Percentiles rank a stretch among this genome's conserved stretches.
Evolutionary conservation across 176 grass and related monocot genomes (phyloP).

Genomic region (Rhynchospora breviuscula): DNA sequence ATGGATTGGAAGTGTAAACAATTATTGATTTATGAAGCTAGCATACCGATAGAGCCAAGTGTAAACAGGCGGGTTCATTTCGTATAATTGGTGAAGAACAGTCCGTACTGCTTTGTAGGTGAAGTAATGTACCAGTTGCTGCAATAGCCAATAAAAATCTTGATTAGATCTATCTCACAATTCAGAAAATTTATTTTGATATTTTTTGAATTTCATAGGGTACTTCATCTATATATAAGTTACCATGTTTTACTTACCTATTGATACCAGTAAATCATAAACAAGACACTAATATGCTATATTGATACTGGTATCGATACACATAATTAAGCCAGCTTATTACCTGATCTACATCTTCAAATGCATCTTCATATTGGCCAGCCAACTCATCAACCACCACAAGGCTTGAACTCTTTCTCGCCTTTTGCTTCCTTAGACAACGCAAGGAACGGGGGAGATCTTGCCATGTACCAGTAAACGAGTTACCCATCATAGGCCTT

Average conservation of each 20-base stretch:
- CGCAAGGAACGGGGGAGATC: not conserved
- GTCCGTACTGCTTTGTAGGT: slow-evolving; percentile 90
- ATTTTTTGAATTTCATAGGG: too few species aligned
- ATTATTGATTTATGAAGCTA: not conserved
- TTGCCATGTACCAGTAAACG: not conserved
- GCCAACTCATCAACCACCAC: slow-evolving; percentile 46
- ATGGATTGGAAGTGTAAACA: not conserved
- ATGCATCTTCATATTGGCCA: slow-evolving; percentile 54
- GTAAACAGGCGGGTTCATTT: slow-evolving; percentile 87
- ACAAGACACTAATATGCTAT: not conserved
- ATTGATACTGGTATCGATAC: not conserved
- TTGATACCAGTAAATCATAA: not conserved
- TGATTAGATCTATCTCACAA: not conserved
- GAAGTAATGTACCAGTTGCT: slow-evolving; percentile 91
- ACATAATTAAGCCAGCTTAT: not conserved
- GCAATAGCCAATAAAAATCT: slow-evolving; percentile 16
- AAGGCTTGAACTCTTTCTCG: slow-evolving; percentile 14
- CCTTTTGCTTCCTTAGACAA: not conserved
- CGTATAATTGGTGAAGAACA: slow-evolving; percentile 86
- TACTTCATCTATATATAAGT: too few species aligned
- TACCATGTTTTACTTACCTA: not conserved
- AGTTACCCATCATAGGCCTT: not conserved
- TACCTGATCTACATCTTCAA: slow-evolving; percentile 59
- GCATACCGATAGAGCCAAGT: slow-evolving; percentile 76
- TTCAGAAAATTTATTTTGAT: not conserved